Conservation (phyloP, 192 early-diverging fungal species). For the Phlyctochytrium arcticum region DNA sequence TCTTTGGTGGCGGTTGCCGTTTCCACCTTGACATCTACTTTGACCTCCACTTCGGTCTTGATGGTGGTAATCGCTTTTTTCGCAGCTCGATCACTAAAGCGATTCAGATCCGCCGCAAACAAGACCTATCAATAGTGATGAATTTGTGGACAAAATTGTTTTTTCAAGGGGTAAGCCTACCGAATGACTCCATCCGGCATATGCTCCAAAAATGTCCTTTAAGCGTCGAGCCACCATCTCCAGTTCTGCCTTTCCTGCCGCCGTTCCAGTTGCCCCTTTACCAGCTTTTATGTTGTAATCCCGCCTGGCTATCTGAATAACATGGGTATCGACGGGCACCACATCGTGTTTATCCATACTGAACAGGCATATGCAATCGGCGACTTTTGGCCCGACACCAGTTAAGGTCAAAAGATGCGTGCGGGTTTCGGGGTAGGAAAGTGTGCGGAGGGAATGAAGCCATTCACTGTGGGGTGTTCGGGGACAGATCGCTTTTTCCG, state of each 20-base stretch:
- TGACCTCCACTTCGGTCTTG: no score
- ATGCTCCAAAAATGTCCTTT: conserved; percentile 71
- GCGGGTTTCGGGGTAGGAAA: no score
- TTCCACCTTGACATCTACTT: no score
- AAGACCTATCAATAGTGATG: neutral
- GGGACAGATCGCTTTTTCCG: conserved; percentile 36
- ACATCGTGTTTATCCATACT: conserved; percentile 72
- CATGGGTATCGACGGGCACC: conserved; percentile 88
- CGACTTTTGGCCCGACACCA: conserved; percentile 88
- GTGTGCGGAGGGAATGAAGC: no score
- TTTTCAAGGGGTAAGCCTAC: neutral
- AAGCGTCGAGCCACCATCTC: conserved; percentile 68
- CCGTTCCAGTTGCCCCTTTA: conserved; percentile 45
- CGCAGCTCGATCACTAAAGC: conserved; percentile 16
- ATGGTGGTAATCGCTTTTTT: neutral
- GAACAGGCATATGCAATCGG: conserved; percentile 94
- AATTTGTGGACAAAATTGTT: neutral
- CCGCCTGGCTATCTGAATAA: conserved; percentile 79
- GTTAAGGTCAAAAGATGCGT: neutral
- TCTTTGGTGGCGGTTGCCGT: no score
- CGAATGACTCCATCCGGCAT: conserved; percentile 57
- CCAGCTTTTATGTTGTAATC: conserved; percentile 65
- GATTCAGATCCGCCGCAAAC: conserved; percentile 26
- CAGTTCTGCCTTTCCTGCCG: conserved; percentile 65
- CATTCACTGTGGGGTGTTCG: neutral